Conservation (phyloP, 176 grass and related monocot species). For the Lolium multiflorum region DNA sequence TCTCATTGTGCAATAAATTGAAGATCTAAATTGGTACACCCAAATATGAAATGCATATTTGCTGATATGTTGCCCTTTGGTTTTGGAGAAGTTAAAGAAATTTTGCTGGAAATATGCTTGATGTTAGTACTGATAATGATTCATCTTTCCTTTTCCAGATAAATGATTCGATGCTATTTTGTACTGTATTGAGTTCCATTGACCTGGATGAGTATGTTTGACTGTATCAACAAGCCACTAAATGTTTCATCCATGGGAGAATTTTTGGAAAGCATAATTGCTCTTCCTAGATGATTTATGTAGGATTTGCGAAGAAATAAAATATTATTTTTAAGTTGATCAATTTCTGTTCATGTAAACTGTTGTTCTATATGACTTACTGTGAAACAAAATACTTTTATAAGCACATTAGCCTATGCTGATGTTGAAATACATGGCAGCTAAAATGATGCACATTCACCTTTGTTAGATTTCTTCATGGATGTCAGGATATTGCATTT, state of each 20-base stretch:
- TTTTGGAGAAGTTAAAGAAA: neutral
- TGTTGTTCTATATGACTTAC: neutral
- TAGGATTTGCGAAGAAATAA: neutral
- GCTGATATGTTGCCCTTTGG: neutral
- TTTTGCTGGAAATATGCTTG: neutral
- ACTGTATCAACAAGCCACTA: too few species aligned
- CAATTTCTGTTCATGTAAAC: too few species aligned
- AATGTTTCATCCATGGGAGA: too few species aligned
- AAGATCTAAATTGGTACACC: neutral
- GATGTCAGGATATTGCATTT: neutral
- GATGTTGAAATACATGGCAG: too few species aligned
- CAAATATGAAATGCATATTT: neutral
- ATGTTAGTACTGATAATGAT: neutral
- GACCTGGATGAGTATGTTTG: too few species aligned
- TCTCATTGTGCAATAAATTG: neutral
- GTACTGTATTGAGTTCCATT: too few species aligned
- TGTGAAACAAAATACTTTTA: neutral
- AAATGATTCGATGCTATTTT: too few species aligned
- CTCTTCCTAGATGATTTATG: neutral
- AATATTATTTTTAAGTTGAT: too few species aligned
- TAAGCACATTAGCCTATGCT: neutral
- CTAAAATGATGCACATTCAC: too few species aligned
- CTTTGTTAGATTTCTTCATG: neutral
- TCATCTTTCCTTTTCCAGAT: neutral
- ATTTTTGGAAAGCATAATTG: too few species aligned